Percentiles rank a stretch among this genome's conserved stretches.
phyloP scores from a whole-genome alignment of 2,329 filamentous ascomycete species.

The Elsinoe australis region DNA sequence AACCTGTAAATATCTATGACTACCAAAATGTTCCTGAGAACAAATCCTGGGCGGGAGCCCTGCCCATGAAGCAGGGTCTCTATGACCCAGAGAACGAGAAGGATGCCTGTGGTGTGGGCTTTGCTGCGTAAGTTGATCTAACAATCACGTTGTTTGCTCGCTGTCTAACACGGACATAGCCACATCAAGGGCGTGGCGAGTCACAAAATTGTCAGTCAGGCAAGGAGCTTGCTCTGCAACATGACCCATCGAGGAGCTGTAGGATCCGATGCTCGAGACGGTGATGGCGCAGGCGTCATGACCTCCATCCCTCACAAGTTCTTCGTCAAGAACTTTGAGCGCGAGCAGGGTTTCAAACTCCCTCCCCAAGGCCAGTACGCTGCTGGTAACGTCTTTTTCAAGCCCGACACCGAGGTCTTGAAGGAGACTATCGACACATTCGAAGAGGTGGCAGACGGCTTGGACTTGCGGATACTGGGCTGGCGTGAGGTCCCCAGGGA shows the following conservation, averaged over 20 bases:
- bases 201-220: constrained; percentile 98
- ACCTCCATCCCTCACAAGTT: constrained; percentile 97
- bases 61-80: constrained; percentile 96
- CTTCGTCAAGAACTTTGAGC: constrained; percentile 96
- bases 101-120: constrained; percentile 98
- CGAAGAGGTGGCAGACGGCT: constrained; percentile 81
- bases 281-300: constrained; percentile 98
- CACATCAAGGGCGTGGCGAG: constrained; percentile 96
- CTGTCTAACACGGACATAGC: constrained; percentile 43
- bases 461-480: constrained; percentile 84
- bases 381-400: constrained; percentile 96
- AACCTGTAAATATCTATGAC: constrained; percentile 61
- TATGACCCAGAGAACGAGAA: constrained; percentile 96
- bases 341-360: constrained; percentile 78
- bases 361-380: constrained; percentile 90
- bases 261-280: constrained; percentile 93
- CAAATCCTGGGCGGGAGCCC: constrained; percentile 88
- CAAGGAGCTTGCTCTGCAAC: constrained; percentile 92
- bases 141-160: constrained; percentile 11
- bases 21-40: constrained; percentile 72
- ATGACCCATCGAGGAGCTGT: constrained; percentile 99
- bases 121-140: constrained; percentile 71
- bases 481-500: constrained; percentile 95
- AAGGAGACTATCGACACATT: constrained; percentile 87
- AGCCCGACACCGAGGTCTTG: constrained; percentile 83